A percentile compares a stretch with the other conserved stretches of the same genome.
These are phyloP conservation scores for Cynanchum wilfordii DNA, from an alignment of 257 asterid species.

Conservation along the genomic window DNA sequence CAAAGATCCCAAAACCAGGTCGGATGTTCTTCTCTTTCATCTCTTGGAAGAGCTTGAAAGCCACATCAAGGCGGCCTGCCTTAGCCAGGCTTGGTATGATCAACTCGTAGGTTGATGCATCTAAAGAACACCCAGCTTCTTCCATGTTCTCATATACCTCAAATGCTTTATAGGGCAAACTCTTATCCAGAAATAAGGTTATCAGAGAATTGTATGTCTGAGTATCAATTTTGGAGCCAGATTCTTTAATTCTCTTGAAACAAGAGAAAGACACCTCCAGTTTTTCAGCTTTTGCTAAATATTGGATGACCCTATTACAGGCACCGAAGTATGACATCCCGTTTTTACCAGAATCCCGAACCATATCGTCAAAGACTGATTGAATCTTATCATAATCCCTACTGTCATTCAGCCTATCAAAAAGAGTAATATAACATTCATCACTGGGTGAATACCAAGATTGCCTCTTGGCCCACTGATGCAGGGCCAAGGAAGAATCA, in stretches of 20 bases:
- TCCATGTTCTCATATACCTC: constrained; percentile 88
- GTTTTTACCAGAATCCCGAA: constrained; percentile 46
- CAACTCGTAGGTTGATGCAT: constrained; percentile 78
- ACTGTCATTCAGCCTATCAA: constrained; percentile 68
- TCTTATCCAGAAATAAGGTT: constrained; percentile 67
- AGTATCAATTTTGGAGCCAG: constrained; percentile 62
- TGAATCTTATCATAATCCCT: constrained; percentile 79
- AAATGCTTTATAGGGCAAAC: constrained; percentile 90
- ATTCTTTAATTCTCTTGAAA: constrained; percentile 86
- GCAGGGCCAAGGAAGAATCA: constrained; percentile 72
- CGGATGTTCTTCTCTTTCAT: constrained; percentile 39
- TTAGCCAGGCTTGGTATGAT: constrained; percentile 88
- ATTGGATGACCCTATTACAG: constrained; percentile 76
- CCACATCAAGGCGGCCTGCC: constrained; percentile 86
- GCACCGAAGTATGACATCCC: constrained; percentile 45
- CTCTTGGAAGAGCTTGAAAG: constrained; percentile 45
- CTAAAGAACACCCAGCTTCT: constrained; percentile 72
- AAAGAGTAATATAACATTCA: constrained; percentile 59
- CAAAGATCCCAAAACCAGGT: constrained; percentile 35
- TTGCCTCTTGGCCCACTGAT: constrained; percentile 87
- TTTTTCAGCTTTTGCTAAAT: constrained; percentile 86
- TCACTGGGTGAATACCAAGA: constrained; percentile 69
- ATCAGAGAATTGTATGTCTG: constrained; percentile 74
- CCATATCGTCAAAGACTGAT: constrained; percentile 84
- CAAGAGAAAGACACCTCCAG: constrained; percentile 91